Base-by-base conservation (phyloP, 2,329 filamentous ascomycete species). In the Penicillium sp. region DNA sequence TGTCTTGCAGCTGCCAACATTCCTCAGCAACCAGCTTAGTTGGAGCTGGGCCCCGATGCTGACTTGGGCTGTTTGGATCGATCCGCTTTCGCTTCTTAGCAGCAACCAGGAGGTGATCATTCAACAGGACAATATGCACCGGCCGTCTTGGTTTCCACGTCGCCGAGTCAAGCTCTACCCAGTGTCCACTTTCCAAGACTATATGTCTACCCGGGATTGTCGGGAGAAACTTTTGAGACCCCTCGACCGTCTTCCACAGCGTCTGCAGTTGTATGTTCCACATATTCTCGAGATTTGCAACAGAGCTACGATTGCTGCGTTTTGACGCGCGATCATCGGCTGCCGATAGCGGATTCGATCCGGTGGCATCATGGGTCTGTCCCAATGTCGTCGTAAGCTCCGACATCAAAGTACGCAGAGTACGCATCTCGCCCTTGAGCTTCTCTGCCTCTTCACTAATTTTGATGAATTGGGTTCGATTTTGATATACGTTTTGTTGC, bases 361-460 rank as follows among this genome's bases (percentile, higher is more conserved):
- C 80, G 20, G 83, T 71, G 11, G 70, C 71, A 24, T 73, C 66
- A 49, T 69, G 69, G 3, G 72, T 74, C 62, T 79, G 75, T 20
- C 74, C 75, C 18, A 80, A 63, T 59, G 91, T 91, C 7, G 84
- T 81, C 65, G 91, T 97, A 56, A 99, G 81, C 63, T 99, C 94
- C 2, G 91, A 87, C 88, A 99, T 97, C 52, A 97, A 81, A 62
- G 90, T 90, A 46, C 90, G 85, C 30, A 99, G 82, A 6, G 90
- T 90, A 52, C 90, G 85, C 94, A 99, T 97, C 72, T 99, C 94
- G 55, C 85, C 85, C 75, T 97, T 97, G 57, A 99, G 84, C 77
- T 96, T 97, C 74, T 99, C 94, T 1, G 95, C 94, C 76, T 99
- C 94, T 74, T 97, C 97, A 71, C 92, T 97, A 73, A 99, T 97